Evolutionary conservation across 805 yeast genomes (phyloP), one percentile per base, ranked within the genome.

Genomic region (Alloascoidea hylecoeti): DNA sequence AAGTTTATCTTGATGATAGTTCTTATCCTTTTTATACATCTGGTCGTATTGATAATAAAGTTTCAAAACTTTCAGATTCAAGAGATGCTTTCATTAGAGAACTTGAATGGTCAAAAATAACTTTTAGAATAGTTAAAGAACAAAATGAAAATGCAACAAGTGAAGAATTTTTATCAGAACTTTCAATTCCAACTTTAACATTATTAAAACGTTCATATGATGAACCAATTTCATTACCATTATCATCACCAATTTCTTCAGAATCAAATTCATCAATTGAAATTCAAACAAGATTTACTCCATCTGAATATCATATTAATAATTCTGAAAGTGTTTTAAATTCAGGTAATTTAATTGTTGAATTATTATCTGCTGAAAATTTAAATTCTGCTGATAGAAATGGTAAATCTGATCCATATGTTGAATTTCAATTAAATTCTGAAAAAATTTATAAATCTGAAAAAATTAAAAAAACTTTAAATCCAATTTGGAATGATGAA

Each of bases 401-500:
- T 48, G 97, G 97, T 37, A 80, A 81, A 54, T 84, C 96, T 2
- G 99, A 92, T 59, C 99, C 99, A 39, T 89, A 76, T 55, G 67
- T 75, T 42, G 71, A 75, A 49, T 68, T 85, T 44, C 52, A 84
- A 49, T 76, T 88, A 57, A 78, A 78, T 33, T 67, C 67, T 39
- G 72, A 72, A 18, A 54, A 60, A 23, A 64, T 81, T 42, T 75
- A 62, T 64, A 85, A 84, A 63, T 72, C 95, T 28, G 78, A 83
- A 58, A 78, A 78, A 18, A 64, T 72, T 43, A 92, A 88, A 68
- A 86, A 79, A 67, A 85, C 96, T 0, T 66, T 92, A 47, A 71
- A 81, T 42, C 99, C 99, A n/a, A 70, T 61, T 2, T 92, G 89
- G 86, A 78, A 88, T 53, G n/a, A n/a, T n/a, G 96, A 86, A 61